Evolutionary conservation across 1,284 basidiomycete species (phyloP).

Genomic region (Hypsizygus ulmarius): DNA sequence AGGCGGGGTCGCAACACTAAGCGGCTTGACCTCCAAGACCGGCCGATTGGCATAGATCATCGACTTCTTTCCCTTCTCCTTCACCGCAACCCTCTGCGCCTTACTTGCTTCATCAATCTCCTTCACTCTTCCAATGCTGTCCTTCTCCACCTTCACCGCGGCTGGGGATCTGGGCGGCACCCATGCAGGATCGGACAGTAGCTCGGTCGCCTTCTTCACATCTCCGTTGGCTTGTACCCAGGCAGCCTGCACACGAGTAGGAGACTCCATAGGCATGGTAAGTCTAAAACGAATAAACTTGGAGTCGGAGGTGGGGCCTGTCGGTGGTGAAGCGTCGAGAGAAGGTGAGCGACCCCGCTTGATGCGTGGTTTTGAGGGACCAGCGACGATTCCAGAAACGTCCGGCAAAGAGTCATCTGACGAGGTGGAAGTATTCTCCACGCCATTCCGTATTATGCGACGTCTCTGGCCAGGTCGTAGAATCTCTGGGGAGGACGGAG

Average conservation of each 20-base stretch:
- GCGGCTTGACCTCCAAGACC: conserved; percentile 41
- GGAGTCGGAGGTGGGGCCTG: conserved; percentile 35
- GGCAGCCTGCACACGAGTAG: conserved; percentile 52
- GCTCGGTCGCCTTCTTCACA: conserved; percentile 51
- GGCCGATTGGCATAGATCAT: conserved; percentile 70
- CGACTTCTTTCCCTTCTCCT: conserved; percentile 73
- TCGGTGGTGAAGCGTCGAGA: conserved; percentile 26
- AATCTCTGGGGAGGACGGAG: conserved; percentile 57
- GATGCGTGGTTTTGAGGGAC: conserved; percentile 49
- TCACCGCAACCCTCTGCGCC: conserved; percentile 57
- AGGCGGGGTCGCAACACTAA: conserved; percentile 37
- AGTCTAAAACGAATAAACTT: conserved; percentile 59
- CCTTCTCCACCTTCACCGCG: conserved; percentile 26
- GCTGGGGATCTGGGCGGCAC: conserved; percentile 30
- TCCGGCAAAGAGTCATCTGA: conserved; percentile 67
- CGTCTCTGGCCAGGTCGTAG: conserved; percentile 50
- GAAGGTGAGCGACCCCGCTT: conserved; percentile 46
- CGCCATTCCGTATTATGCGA: conserved; percentile 33
- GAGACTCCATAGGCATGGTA: conserved; percentile 51
- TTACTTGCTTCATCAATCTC: conserved; percentile 68
- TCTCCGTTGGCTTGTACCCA: conserved; percentile 62
- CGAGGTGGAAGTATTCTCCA: conserved; percentile 44
- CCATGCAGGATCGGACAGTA: conserved; percentile 61
- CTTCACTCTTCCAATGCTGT: conserved; percentile 56
- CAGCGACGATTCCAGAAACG: conserved; percentile 35